Evolutionary conservation across 2,329 filamentous ascomycete species (phyloP).

Genomic region (Colletotrichum coccodes): DNA sequence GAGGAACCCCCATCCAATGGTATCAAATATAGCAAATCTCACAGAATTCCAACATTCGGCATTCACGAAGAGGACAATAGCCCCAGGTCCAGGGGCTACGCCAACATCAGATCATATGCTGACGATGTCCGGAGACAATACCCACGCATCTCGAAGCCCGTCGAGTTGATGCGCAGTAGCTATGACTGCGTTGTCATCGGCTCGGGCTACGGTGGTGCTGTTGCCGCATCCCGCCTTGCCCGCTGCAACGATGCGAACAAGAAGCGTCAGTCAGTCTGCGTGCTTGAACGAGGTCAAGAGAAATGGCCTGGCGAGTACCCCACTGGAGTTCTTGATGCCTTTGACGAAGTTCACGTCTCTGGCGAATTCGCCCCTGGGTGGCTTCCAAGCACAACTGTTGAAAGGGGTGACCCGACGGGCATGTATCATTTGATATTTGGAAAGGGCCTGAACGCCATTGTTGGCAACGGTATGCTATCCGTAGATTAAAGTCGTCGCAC

Average conservation of each 20-base stretch:
- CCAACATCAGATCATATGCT: conserved; percentile 40
- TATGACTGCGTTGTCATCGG: conserved; percentile 77
- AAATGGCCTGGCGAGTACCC: conserved; percentile 76
- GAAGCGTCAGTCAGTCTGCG: conserved; percentile 65
- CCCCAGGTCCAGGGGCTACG: conserved; percentile 44
- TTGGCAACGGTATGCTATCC: conserved; percentile 61
- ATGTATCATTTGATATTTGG: conserved; percentile 73
- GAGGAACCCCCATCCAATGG: conserved; percentile 32
- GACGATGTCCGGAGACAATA: conserved; percentile 45
- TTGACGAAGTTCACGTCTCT: conserved; percentile 65
- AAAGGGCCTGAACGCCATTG: conserved; percentile 70
- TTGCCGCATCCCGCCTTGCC: conserved; percentile 73
- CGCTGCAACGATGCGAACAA: conserved; percentile 53
- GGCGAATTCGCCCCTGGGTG: conserved; percentile 60
- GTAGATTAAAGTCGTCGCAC: not conserved
- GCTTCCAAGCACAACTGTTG: conserved; percentile 52
- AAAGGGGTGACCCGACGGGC: conserved; percentile 65
- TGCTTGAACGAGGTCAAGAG: conserved; percentile 73
- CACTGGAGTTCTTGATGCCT: conserved; percentile 53
- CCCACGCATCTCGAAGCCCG: conserved; percentile 65
- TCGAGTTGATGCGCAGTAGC: conserved; percentile 64
- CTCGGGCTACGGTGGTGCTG: conserved; percentile 74
- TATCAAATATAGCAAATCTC: conserved; percentile 34
- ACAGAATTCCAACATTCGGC: conserved; percentile 40
- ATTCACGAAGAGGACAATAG: conserved; percentile 46